Conservation (phyloP, 306 rosid species). For the Glycine soja region DNA sequence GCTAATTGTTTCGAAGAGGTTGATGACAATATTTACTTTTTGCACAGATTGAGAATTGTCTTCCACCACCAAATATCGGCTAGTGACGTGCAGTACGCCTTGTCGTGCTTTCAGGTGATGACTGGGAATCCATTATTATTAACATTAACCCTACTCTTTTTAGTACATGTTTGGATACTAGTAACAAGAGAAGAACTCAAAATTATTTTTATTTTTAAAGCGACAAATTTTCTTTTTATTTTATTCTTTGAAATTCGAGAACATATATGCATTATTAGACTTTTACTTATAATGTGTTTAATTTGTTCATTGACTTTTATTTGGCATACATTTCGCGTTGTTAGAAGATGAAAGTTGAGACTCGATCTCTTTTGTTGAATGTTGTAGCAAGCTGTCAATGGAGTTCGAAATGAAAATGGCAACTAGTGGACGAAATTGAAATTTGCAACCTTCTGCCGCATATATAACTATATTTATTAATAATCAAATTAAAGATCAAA, state of each 20-base stretch:
- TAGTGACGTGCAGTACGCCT: slow-evolving; percentile 62
- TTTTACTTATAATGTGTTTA: not conserved
- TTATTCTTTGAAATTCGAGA: too few species aligned
- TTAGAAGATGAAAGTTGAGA: not conserved
- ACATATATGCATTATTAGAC: not conserved
- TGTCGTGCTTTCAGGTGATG: slow-evolving; percentile 84
- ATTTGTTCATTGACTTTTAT: not conserved
- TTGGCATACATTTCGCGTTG: not conserved
- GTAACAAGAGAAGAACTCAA: too few species aligned
- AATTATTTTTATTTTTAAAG: too few species aligned
- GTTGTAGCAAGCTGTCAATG: slow-evolving; percentile 61
- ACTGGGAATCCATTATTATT: not conserved
- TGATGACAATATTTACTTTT: slow-evolving; percentile 17
- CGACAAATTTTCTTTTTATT: too few species aligned
- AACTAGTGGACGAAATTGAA: slow-evolving; percentile 47
- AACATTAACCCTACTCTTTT: too few species aligned
- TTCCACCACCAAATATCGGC: slow-evolving; percentile 84
- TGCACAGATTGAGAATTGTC: slow-evolving; percentile 80
- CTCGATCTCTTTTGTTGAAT: slow-evolving; percentile 23
- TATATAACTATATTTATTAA: not conserved
- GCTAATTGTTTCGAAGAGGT: not conserved
- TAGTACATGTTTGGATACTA: too few species aligned
- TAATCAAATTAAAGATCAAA: not conserved
- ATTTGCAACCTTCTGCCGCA: slow-evolving; percentile 20
- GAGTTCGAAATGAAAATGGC: slow-evolving; percentile 65